phyloP scores from a whole-genome alignment of 805 yeast genomes.

The Huiozyma naganishii region DNA sequence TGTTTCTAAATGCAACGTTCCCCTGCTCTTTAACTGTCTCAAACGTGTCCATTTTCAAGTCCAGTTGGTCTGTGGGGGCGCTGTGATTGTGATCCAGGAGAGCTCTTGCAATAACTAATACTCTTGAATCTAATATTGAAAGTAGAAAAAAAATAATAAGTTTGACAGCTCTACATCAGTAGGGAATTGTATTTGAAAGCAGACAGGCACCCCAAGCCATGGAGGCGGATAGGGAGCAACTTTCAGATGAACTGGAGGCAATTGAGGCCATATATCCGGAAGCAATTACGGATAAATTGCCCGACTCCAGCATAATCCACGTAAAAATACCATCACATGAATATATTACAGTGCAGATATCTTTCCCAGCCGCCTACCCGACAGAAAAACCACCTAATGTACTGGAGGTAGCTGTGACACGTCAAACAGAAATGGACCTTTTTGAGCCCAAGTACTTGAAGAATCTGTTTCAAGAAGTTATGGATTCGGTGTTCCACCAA shows the following conservation, averaged over 20 bases:
- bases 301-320: constrained; percentile 30
- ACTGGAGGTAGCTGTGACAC: constrained; percentile 35
- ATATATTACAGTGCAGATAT: constrained; percentile 48
- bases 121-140: not conserved
- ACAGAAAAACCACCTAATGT: constrained; percentile 46
- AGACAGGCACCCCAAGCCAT: not conserved
- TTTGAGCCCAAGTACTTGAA: constrained; percentile 40
- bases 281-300: constrained; percentile 29
- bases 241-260: constrained; percentile 63
- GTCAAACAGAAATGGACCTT: constrained; percentile 19
- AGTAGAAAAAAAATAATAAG: too few species aligned
- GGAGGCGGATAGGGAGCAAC: constrained; percentile 12
- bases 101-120: not conserved
- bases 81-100: not conserved
- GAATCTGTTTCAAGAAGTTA: constrained; percentile 36
- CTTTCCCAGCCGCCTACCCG: constrained; percentile 69
- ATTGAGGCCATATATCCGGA: constrained; percentile 83
- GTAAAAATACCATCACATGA: constrained; percentile 54
- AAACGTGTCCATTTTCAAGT: constrained; percentile 2
- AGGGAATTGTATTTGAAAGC: too few species aligned
- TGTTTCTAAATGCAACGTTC: constrained; percentile 38
- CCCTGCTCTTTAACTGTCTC: constrained; percentile 33
- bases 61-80: not conserved
- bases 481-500: constrained; percentile 39
- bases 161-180: too few species aligned